Conservation (phyloP, 257 asterid species). For the Prunella vulgaris region DNA sequence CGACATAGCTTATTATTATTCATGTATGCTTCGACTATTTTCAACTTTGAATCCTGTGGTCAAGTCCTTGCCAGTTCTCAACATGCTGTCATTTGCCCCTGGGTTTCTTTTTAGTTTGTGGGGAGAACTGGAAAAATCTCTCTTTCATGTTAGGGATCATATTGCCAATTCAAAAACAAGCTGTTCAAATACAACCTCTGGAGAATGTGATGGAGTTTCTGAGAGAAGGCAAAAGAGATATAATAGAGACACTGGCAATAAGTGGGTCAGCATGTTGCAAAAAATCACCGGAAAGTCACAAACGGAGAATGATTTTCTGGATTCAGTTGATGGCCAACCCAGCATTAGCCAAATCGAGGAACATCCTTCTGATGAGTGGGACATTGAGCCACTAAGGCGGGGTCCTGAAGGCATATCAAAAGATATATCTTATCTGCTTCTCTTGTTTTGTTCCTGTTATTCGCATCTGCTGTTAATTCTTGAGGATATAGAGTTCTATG, state of each 20-base stretch:
- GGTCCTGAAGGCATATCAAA: conserved; percentile 79
- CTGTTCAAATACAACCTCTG: conserved; percentile 29
- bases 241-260: conserved; percentile 61
- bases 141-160: conserved; percentile 43
- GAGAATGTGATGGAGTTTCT: conserved; percentile 36
- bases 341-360: conserved; percentile 38
- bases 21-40: conserved; percentile 75
- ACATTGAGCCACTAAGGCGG: conserved; percentile 59
- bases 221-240: conserved; percentile 48
- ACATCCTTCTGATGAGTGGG: conserved; percentile 62
- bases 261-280: conserved; percentile 70
- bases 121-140: conserved; percentile 59
- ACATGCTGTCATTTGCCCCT: conserved; percentile 90
- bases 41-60: conserved; percentile 58
- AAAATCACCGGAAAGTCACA: conserved; percentile 63
- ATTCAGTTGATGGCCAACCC: conserved; percentile 29
- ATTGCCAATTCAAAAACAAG: conserved; percentile 19
- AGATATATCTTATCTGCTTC: conserved; percentile 65
- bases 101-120: conserved; percentile 77
- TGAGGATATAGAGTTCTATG: conserved; percentile 90
- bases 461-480: conserved; percentile 88
- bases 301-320: conserved; percentile 33
- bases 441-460: conserved; percentile 83
- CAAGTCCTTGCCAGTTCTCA: conserved; percentile 85
- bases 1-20: conserved; percentile 66